A percentile compares a stretch with the other conserved stretches of the same genome.
Conservation (phyloP, 345 rosid genomes). For the Camelina neglecta region DNA sequence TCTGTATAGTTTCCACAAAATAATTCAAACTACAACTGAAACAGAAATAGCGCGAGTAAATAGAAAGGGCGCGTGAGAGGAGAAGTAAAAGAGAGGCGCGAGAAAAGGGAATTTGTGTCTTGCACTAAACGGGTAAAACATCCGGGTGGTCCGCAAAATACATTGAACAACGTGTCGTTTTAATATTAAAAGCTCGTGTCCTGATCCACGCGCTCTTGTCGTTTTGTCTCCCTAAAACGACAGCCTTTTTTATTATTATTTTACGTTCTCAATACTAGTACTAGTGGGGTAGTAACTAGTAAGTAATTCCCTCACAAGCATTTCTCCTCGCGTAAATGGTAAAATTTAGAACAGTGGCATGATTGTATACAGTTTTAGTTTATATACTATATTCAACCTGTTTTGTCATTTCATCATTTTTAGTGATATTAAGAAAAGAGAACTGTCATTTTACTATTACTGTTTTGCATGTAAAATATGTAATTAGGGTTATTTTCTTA, state of each 20-base stretch:
- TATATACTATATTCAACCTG: no score
- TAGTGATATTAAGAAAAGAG: neutral
- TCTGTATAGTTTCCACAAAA: no score
- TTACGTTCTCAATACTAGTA: no score
- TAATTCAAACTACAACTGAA: neutral
- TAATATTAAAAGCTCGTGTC: neutral
- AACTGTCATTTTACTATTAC: conserved; percentile 1
- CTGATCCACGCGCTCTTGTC: conserved; percentile 51
- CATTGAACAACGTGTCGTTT: conserved; percentile 52
- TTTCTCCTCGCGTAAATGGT: no score
- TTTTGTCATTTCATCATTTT: neutral
- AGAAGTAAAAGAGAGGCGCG: neutral
- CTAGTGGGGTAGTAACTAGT: no score
- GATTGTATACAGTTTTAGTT: no score
- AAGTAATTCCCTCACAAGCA: no score
- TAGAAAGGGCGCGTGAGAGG: conserved; percentile 3
- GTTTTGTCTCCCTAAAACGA: conserved; percentile 48
- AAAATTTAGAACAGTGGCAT: no score
- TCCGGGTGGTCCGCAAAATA: conserved; percentile 48
- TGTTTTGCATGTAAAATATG: neutral
- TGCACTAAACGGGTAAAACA: conserved; percentile 29
- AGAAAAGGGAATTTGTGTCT: conserved; percentile 38
- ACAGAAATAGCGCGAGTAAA: neutral
- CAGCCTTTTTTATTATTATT: neutral
- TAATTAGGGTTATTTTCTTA: neutral